These are phyloP conservation scores for Boletus huronensis DNA, from an alignment of 768 basidiomycete genomes.

Conservation along the genomic window DNA sequence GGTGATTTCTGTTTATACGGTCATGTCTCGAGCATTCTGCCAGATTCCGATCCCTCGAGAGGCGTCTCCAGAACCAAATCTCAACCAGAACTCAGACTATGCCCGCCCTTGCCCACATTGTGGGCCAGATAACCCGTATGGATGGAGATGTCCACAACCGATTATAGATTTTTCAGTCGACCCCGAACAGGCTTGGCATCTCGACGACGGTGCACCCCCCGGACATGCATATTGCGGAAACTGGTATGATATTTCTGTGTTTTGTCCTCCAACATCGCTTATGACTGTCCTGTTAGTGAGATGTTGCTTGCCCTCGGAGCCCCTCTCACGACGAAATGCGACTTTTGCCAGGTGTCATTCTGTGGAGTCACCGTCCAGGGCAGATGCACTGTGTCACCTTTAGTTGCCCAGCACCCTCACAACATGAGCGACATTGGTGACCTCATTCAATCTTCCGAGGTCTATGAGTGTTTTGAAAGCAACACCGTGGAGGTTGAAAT, in stretches of 20 bases:
- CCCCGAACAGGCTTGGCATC: conserved; percentile 68
- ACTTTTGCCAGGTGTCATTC: conserved; percentile 78
- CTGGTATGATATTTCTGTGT: conserved; percentile 47
- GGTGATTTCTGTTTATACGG: not conserved
- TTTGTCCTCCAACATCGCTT: not conserved
- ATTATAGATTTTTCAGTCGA: conserved; percentile 69
- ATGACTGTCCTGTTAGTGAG: conserved; percentile 45
- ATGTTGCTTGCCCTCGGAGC: conserved; percentile 68
- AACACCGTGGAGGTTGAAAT: conserved; percentile 82
- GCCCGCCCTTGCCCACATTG: conserved; percentile 83
- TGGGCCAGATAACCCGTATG: conserved; percentile 60
- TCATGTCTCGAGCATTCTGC: not conserved
- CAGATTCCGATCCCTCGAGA: conserved; percentile 77
- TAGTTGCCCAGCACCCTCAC: conserved; percentile 64
- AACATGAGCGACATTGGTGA: conserved; percentile 67
- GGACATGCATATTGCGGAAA: conserved; percentile 81
- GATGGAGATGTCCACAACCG: conserved; percentile 80
- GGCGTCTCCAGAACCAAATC: conserved; percentile 70
- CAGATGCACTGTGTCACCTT: conserved; percentile 61
- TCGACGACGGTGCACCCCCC: conserved; percentile 74
- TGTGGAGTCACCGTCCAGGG: conserved; percentile 77
- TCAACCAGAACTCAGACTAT: conserved; percentile 61
- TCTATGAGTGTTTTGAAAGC: conserved; percentile 77
- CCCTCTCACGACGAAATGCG: conserved; percentile 78
- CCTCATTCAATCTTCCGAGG: conserved; percentile 67